Conservation (phyloP, 192 early-diverging fungal species). For the Coemansia biformis region DNA sequence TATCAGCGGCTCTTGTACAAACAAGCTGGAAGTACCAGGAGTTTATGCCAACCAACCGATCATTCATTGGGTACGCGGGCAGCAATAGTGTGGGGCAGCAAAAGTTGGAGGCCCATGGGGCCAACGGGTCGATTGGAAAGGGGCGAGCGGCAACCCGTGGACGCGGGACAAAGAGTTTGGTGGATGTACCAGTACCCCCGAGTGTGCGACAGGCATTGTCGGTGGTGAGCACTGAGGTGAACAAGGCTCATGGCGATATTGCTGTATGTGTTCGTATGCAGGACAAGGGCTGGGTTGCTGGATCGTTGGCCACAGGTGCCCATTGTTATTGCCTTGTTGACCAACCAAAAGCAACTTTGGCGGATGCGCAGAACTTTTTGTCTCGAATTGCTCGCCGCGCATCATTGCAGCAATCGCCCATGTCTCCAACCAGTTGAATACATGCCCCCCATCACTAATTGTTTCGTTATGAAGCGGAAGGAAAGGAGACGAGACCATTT, state of each 20-base stretch:
- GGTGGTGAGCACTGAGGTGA: slow-evolving; percentile 16
- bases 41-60: slow-evolving; percentile 15
- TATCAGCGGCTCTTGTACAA: slow-evolving; percentile 1
- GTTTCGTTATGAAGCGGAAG: too few relatives aligned
- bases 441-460: too few relatives aligned
- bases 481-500: too few relatives aligned
- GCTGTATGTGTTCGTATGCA: slow-evolving; percentile 42
- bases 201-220: slow-evolving; percentile 20
- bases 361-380: slow-evolving; percentile 34
- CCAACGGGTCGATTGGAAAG: too few relatives aligned
- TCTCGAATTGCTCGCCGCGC: slow-evolving; percentile 9
- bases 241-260: not conserved
- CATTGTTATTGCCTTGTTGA: slow-evolving; percentile 32
- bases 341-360: slow-evolving; percentile 45
- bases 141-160: too few relatives aligned
- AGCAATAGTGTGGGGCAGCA: too few relatives aligned
- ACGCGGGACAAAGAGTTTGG: too few relatives aligned
- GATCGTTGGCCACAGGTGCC: not conserved
- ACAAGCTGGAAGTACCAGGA: slow-evolving; percentile 16
- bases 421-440: too few relatives aligned
- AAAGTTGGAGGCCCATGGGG: too few relatives aligned
- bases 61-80: slow-evolving; percentile 13
- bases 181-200: slow-evolving; percentile 4
- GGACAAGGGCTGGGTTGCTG: slow-evolving; percentile 48
- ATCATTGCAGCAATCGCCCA: too few relatives aligned